phyloP scores from a whole-genome alignment of 1,284 basidiomycete genomes.

The Hypsizygus ulmarius region DNA sequence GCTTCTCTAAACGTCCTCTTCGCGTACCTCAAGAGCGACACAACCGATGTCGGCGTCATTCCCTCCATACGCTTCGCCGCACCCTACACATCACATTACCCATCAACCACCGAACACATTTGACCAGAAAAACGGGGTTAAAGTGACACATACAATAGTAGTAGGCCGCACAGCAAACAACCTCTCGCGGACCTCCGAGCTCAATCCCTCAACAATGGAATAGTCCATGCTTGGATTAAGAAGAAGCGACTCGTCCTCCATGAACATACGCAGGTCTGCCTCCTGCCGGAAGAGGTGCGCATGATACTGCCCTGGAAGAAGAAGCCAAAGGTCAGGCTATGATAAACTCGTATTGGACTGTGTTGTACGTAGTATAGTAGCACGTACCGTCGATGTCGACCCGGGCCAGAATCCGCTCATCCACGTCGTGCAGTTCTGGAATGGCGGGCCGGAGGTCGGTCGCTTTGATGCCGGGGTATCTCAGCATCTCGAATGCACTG shows the following conservation, averaged over 20 bases:
- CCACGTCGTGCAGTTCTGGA: constrained; percentile 53
- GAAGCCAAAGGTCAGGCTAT: not conserved
- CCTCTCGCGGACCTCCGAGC: constrained; percentile 73
- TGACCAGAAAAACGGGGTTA: not conserved
- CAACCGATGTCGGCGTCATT: constrained; percentile 74
- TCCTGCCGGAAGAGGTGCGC: constrained; percentile 67
- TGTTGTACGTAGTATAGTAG: too few species aligned
- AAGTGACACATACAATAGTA: constrained; percentile 56
- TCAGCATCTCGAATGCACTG: constrained; percentile 75
- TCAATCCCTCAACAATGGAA: constrained; percentile 60
- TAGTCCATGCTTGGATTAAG: constrained; percentile 77
- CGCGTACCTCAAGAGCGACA: constrained; percentile 64
- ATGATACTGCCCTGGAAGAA: constrained; percentile 51
- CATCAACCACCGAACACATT: not conserved
- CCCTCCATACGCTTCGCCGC: constrained; percentile 86
- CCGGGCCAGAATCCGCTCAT: constrained; percentile 54
- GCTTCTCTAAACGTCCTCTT: constrained; percentile 36
- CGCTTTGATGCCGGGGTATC: constrained; percentile 58
- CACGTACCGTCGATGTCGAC: constrained; percentile 69
- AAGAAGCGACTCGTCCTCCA: constrained; percentile 70
- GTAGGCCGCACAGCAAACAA: constrained; percentile 59
- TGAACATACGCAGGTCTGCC: constrained; percentile 74
- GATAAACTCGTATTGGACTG: too few species aligned
- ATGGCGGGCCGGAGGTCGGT: constrained; percentile 46
- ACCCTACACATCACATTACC: constrained; percentile 45